Evolutionary conservation across 345 rosid species (phyloP).

Genomic region (Pseudoturritis turrita): DNA sequence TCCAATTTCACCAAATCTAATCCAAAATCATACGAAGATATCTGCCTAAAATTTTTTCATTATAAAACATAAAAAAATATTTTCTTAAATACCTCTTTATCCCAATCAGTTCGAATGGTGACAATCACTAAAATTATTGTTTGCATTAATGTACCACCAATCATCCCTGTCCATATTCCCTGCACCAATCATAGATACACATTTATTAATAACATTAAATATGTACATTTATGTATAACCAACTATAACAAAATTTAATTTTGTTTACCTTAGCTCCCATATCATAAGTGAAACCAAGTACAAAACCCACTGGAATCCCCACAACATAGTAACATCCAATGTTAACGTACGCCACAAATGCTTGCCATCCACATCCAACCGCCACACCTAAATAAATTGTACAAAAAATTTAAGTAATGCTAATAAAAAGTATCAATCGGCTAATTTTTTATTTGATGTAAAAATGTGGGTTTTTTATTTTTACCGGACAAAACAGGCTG

Average conservation of each 20-base stretch:
- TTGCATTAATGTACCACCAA: conserved; percentile 58
- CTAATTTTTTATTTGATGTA: not conserved
- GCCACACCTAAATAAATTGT: conserved; percentile 51
- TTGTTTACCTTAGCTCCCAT: conserved; percentile 52
- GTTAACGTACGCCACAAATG: conserved; percentile 77
- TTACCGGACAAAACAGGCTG: conserved; percentile 68
- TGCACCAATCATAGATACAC: conserved; percentile 4
- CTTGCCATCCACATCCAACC: conserved; percentile 88
- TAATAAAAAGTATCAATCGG: not conserved
- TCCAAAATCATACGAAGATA: not conserved
- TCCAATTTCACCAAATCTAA: not conserved
- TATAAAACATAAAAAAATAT: not conserved
- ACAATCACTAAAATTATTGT: conserved; percentile 46
- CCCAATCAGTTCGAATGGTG: conserved; percentile 54
- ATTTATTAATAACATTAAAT: conserved; percentile 6
- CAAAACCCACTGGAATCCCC: conserved; percentile 55
- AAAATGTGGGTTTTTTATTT: not conserved
- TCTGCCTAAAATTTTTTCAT: not conserved
- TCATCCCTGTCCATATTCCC: conserved; percentile 73
- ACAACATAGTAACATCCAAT: conserved; percentile 68
- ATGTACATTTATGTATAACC: not conserved
- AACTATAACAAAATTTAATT: not conserved
- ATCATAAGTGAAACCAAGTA: conserved; percentile 54
- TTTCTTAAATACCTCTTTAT: conserved; percentile 39
- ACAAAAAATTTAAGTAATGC: not conserved